phyloP scores from a whole-genome alignment of 257 asterid genomes.

The Echium plantagineum region DNA sequence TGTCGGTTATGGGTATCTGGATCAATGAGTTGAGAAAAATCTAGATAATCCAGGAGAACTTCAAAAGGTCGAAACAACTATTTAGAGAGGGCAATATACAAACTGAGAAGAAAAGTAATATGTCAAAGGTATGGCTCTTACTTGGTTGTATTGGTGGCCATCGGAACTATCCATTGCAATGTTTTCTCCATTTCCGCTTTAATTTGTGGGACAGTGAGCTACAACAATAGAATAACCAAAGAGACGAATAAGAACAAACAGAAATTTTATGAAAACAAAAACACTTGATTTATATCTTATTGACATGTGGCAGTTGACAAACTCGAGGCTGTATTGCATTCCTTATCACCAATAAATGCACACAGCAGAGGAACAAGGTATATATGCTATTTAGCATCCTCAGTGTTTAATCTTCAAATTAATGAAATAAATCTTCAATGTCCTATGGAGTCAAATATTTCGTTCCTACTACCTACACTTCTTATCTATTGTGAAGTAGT shows the following conservation, averaged over 20 bases:
- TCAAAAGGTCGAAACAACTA: background rate
- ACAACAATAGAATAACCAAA: slow-evolving; percentile 16
- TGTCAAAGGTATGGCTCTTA: slow-evolving; percentile 11
- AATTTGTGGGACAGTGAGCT: slow-evolving; percentile 56
- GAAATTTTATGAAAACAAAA: background rate
- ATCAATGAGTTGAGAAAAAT: background rate
- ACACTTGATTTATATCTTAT: background rate
- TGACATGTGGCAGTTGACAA: too few relatives aligned
- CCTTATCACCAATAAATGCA: background rate
- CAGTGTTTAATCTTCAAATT: too few relatives aligned
- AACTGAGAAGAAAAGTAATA: background rate
- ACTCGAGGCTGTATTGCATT: background rate
- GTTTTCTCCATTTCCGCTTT: slow-evolving; percentile 94
- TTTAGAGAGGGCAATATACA: background rate
- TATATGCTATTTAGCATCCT: too few relatives aligned
- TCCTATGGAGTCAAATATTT: too few relatives aligned
- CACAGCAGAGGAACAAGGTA: too few relatives aligned
- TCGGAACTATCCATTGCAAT: slow-evolving; percentile 80
- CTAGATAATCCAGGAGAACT: background rate
- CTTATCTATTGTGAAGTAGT: too few relatives aligned
- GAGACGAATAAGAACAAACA: slow-evolving; percentile 6
- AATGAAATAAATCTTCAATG: too few relatives aligned
- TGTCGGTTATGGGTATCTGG: background rate
- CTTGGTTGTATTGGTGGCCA: slow-evolving; percentile 92
- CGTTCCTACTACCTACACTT: too few relatives aligned